Base-by-base conservation (phyloP, 352 stramenopile species). In the Phytopythium delawarense region DNA sequence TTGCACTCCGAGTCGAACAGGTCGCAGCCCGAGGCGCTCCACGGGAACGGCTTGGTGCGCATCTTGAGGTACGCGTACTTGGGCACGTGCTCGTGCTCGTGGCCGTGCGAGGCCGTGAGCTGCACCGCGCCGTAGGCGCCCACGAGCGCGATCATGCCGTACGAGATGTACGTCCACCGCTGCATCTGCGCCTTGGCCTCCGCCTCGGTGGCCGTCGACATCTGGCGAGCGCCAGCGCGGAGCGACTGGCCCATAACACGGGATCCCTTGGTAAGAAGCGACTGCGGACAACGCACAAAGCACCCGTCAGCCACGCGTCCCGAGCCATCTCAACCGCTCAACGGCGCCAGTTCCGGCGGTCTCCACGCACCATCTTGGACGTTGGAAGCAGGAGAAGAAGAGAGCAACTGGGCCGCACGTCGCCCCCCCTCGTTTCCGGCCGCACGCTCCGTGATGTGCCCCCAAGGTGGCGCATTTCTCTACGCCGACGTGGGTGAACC, bases 101-200 rank as follows among this genome's bases (percentile, higher is more conserved):
- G 78, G 44, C 79, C 74, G 65, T 89, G 76, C 67, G 84, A 71
- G 58, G 77, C 71, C 57, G 81, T 57, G 52, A 89, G 60, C 64
- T 90, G 81, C 56, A 76, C 59, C 45, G 76, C 81, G 52, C 82
- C 82, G 71, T 88, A 84, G 7, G 71, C 71, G n/a, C 64, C 69
- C 50, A 71, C 78, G 58, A 89, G 48, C 21, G 62, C 82, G 46
- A 95, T 90, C 81, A 92, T 92, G 59, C 71, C 84, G 79, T 91
- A 89, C 21, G 87, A 95, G 70, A 95, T 93, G 50, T 84, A 79
- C 49, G 62, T 92, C 87, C 87, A 95, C 71, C 79, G 81, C 64
- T 77, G 64, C 87, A 95, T 93, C 77, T 95, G 87, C 52, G 90
- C 81, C 74, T 92, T 91, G 70, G 87, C 87, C 69, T 95, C 87